phyloP scores from a whole-genome alignment of 352 stramenopile species.

The Pythium utonaiense region DNA sequence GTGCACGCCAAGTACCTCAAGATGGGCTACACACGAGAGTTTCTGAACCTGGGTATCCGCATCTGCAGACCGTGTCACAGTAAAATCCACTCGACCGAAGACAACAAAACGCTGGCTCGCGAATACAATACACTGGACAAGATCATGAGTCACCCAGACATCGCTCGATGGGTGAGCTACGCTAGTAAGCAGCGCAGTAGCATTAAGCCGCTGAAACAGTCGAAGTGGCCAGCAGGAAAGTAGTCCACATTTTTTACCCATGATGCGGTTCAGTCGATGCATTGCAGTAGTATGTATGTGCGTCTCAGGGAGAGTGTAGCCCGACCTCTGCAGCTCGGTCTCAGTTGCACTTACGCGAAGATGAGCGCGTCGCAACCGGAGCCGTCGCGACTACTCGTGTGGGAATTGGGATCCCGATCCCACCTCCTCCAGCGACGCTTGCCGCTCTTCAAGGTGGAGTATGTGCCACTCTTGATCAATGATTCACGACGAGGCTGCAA shows the following conservation, averaged over 20 bases:
- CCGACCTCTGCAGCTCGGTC: too few relatives aligned
- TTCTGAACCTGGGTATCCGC: conserved; percentile 81
- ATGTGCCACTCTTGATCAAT: background rate
- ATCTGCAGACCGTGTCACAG: conserved; percentile 93
- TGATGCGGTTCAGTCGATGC: too few relatives aligned
- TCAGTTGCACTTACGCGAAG: too few relatives aligned
- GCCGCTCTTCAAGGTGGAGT: background rate
- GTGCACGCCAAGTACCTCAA: conserved; percentile 77
- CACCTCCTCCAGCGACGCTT: background rate
- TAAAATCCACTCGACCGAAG: conserved; percentile 87
- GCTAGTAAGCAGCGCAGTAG: conserved; percentile 86
- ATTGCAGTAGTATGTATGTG: too few relatives aligned
- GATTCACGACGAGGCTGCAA: background rate
- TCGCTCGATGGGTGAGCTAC: conserved; percentile 88
- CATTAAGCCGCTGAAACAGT: conserved; percentile 54
- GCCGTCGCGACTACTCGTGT: too few relatives aligned
- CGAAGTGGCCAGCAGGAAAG: conserved; percentile 41
- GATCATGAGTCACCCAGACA: conserved; percentile 85
- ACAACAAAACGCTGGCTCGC: conserved; percentile 87
- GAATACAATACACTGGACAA: conserved; percentile 92
- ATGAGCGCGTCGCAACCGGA: too few relatives aligned
- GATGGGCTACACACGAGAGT: conserved; percentile 70
- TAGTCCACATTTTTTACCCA: background rate
- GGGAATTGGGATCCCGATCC: too few relatives aligned
- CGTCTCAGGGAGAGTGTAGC: too few relatives aligned